Conservation (phyloP, 2,329 filamentous ascomycete species). For the Basipetospora chlamydospora region DNA sequence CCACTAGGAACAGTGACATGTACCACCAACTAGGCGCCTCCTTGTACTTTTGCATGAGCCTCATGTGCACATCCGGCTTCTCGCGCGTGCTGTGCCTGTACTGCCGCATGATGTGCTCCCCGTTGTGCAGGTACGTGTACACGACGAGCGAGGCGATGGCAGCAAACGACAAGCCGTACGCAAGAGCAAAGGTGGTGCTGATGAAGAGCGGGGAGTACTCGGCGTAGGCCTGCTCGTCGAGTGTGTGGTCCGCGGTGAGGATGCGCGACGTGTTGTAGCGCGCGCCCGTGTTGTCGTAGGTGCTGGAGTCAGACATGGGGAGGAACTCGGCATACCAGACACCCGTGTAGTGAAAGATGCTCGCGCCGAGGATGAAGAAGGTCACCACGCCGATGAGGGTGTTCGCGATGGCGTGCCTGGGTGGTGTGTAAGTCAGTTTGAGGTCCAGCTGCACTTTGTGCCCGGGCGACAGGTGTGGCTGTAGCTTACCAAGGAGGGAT, state of each 20-base stretch:
- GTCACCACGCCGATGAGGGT: conserved; percentile 51
- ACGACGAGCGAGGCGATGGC: conserved; percentile 55
- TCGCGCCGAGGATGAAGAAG: conserved; percentile 48
- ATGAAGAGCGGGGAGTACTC: conserved; percentile 55
- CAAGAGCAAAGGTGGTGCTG: conserved; percentile 56
- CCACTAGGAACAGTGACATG: conserved; percentile 38
- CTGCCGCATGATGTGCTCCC: conserved; percentile 50
- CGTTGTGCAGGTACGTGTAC: conserved; percentile 52
- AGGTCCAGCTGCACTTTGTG: too few species aligned
- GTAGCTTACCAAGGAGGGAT: conserved; percentile 48
- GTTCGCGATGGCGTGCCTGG: conserved; percentile 56
- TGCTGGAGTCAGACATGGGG: conserved; percentile 54
- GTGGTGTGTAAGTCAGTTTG: background rate
- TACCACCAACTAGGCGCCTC: conserved; percentile 54
- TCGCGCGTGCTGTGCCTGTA: conserved; percentile 43
- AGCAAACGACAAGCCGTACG: conserved; percentile 59
- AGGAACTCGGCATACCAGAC: conserved; percentile 50
- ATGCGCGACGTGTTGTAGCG: conserved; percentile 51
- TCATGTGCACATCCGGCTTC: conserved; percentile 50
- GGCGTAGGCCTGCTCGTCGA: conserved; percentile 50
- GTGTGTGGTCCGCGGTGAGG: conserved; percentile 43
- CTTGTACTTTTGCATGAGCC: conserved; percentile 46
- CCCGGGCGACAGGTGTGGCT: too few species aligned
- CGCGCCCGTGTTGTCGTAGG: conserved; percentile 55
- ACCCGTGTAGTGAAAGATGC: conserved; percentile 49